phyloP scores from a whole-genome alignment of 192 early-diverging fungal genomes.

The Coemansia umbellata region DNA sequence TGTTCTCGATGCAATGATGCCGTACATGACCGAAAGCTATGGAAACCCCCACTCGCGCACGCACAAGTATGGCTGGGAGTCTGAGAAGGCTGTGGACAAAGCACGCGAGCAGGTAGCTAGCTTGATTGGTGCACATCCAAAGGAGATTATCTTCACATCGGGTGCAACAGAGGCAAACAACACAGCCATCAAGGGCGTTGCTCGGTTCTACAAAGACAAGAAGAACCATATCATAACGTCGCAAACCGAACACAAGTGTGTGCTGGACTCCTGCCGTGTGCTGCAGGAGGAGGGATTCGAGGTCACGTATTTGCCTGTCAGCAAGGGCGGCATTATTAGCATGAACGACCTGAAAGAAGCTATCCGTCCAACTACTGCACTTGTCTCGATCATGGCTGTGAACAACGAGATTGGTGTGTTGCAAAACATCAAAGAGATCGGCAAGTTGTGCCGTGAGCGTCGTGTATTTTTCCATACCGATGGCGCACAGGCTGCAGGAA shows the following conservation, averaged over 20 bases:
- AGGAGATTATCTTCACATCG: constrained; percentile 95
- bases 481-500: constrained; percentile 94
- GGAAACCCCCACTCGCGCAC: constrained; percentile 98
- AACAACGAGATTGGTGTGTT: constrained; percentile 99
- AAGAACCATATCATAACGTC: constrained; percentile 97
- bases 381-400: constrained; percentile 95
- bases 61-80: constrained; percentile 96
- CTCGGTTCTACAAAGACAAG: constrained; percentile 88
- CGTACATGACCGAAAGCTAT: constrained; percentile 84
- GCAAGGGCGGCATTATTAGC: constrained; percentile 77
- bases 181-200: constrained; percentile 88
- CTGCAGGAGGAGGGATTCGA: constrained; percentile 94
- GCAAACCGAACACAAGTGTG: constrained; percentile 98
- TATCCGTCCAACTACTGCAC: constrained; percentile 83
- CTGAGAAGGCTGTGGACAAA: constrained; percentile 81
- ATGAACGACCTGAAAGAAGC: constrained; percentile 75
- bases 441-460: constrained; percentile 74
- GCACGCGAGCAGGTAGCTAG: constrained; percentile 84
- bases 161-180: constrained; percentile 98
- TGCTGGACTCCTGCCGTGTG: constrained; percentile 94
- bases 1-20: constrained; percentile 91
- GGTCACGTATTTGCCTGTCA: constrained; percentile 90
- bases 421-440: constrained; percentile 90
- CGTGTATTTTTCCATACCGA: constrained; percentile 97
- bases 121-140: constrained; percentile 88